Percentiles rank a stretch among this genome's conserved stretches.
Evolutionary conservation across 2,329 filamentous ascomycete species (phyloP).

Genomic region (Leptographium procerum): DNA sequence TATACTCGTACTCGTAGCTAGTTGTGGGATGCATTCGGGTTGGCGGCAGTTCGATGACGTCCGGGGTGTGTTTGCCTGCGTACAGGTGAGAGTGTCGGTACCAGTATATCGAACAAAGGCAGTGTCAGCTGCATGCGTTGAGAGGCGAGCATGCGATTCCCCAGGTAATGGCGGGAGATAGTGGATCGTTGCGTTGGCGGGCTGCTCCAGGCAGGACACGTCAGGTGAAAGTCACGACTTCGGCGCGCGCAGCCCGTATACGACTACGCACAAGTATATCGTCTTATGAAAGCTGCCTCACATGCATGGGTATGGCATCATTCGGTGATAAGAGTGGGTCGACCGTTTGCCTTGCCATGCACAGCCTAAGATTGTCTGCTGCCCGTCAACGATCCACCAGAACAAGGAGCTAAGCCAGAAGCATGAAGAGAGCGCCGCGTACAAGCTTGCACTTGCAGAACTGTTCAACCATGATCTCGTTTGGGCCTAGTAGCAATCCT

Average conservation of each 20-base stretch:
- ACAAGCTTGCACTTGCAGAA: too few species aligned
- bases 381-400: too few species aligned
- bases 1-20: too few species aligned
- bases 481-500: neutral
- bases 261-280: neutral
- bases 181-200: neutral
- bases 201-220: neutral
- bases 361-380: neutral
- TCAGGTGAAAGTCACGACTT: neutral
- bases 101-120: neutral
- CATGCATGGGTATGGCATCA: slow-evolving; percentile 1
- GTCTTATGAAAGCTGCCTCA: neutral
- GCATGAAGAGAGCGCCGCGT: too few species aligned
- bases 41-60: neutral
- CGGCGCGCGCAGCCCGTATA: neutral
- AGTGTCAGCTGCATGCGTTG: neutral
- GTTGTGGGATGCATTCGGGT: neutral
- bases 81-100: too few species aligned
- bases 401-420: too few species aligned
- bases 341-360: neutral
- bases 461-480: too few species aligned
- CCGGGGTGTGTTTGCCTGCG: neutral
- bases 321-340: neutral
- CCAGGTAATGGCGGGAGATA: neutral
- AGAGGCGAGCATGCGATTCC: neutral